These are phyloP conservation scores for Ascochyta viciae-villosae DNA, from an alignment of 2,329 filamentous ascomycete species.

Conservation along the genomic window DNA sequence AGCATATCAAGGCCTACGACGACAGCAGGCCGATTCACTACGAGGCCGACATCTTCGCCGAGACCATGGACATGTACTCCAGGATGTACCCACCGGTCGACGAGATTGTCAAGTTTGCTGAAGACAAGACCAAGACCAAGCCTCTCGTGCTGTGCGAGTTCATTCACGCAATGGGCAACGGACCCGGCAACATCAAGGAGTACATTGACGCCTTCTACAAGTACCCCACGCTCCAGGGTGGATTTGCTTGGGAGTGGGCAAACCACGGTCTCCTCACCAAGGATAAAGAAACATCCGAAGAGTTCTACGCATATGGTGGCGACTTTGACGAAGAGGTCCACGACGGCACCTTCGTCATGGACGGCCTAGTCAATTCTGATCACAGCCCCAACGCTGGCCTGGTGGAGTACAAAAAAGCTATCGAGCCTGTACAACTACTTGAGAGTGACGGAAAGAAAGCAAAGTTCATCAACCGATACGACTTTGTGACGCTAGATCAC, in stretches of 20 bases:
- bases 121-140: constrained; percentile 53
- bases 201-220: constrained; percentile 70
- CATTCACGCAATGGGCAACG: constrained; percentile 74
- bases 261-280: constrained; percentile 55
- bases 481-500: constrained; percentile 50
- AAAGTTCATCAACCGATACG: constrained; percentile 44
- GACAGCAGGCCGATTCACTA: constrained; percentile 69
- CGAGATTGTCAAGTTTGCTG: constrained; percentile 57
- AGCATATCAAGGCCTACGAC: constrained; percentile 66
- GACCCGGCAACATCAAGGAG: constrained; percentile 72
- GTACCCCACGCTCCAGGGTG: constrained; percentile 69
- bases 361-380: constrained; percentile 52
- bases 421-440: constrained; percentile 51
- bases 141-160: constrained; percentile 66
- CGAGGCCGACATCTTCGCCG: constrained; percentile 67
- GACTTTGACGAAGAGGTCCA: constrained; percentile 54
- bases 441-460: constrained; percentile 29
- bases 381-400: constrained; percentile 52
- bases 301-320: constrained; percentile 54
- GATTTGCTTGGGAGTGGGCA: constrained; percentile 58
- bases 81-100: constrained; percentile 70
- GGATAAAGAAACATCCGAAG: constrained; percentile 46
- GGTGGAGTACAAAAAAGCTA: constrained; percentile 54
- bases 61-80: constrained; percentile 69
- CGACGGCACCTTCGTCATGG: constrained; percentile 55